phyloP scores from a whole-genome alignment of 805 yeast genomes.

The Candida adriatica region DNA sequence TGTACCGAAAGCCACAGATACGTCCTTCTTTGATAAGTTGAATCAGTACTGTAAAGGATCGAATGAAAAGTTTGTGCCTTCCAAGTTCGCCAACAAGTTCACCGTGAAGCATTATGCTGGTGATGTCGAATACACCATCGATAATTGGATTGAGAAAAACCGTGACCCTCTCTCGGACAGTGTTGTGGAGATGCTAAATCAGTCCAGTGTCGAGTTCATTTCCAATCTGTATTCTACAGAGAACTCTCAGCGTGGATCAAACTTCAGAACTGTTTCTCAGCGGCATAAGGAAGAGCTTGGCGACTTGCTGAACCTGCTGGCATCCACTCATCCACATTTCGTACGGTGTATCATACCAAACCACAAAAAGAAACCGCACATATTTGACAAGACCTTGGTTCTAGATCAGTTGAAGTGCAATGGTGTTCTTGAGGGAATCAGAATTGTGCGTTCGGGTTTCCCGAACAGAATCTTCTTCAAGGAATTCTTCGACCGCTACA shows the following conservation, averaged over 20 bases:
- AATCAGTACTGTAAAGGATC: constrained; percentile 53
- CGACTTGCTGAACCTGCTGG: constrained; percentile 63
- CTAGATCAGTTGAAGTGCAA: constrained; percentile 89
- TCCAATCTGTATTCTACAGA: constrained; percentile 43
- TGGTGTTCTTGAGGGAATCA: constrained; percentile 96
- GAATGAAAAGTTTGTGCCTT: constrained; percentile 58
- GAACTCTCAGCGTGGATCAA: constrained; percentile 27
- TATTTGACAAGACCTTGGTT: constrained; percentile 69
- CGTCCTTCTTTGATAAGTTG: constrained; percentile 74
- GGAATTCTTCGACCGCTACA: constrained; percentile 72
- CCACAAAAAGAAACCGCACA: constrained; percentile 58
- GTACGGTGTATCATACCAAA: constrained; percentile 96
- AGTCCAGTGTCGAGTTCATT: constrained; percentile 53
- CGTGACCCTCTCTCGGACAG: constrained; percentile 87
- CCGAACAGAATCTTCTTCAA: constrained; percentile 87
- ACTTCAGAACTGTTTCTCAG: constrained; percentile 75
- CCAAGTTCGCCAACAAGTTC: constrained; percentile 72
- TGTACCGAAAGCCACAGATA: constrained; percentile 84
- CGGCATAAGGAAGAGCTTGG: constrained; percentile 82
- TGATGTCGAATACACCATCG: constrained; percentile 86
- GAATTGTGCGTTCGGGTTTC: constrained; percentile 95
- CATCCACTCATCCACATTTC: constrained; percentile 88
- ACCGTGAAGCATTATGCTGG: constrained; percentile 92
- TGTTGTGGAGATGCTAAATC: constrained; percentile 51
- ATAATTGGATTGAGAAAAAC: constrained; percentile 91